Evolutionary conservation across 768 basidiomycete species (phyloP).

Genomic region (Leccinum pellstonianum): DNA sequence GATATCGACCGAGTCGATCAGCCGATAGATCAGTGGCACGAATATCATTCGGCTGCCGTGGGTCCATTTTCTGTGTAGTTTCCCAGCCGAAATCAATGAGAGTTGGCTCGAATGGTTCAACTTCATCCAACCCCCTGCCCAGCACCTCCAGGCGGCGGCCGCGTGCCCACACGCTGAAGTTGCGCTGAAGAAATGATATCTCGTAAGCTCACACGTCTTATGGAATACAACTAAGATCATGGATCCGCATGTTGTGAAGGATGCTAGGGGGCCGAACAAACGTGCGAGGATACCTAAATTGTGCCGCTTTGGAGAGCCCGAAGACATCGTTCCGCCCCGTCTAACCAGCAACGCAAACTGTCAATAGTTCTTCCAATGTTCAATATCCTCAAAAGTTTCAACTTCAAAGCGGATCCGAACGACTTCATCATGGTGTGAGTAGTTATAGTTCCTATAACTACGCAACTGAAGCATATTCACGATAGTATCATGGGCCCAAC

Average conservation of each 20-base stretch:
- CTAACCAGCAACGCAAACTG: background rate
- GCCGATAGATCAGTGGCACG: background rate
- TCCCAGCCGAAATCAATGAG: background rate
- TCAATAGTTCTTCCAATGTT: background rate
- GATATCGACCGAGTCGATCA: too few species aligned
- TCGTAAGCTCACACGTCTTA: background rate
- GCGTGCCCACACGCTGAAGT: background rate
- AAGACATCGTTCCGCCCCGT: background rate
- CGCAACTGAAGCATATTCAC: background rate
- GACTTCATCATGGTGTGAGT: constrained; percentile 20
- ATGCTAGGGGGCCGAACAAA: background rate
- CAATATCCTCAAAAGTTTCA: constrained; percentile 7
- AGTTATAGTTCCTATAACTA: background rate
- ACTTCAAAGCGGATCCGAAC: constrained; percentile 8
- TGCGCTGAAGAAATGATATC: background rate
- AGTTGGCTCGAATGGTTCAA: background rate
- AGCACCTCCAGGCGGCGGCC: too few species aligned
- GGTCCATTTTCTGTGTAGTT: background rate
- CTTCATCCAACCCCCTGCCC: background rate
- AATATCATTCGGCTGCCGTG: background rate
- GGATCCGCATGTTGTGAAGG: too few species aligned
- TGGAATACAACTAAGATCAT: background rate
- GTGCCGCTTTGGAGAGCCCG: background rate
- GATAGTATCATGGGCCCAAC: constrained; percentile 26
- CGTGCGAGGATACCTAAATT: background rate